Evolutionary conservation across 768 basidiomycete genomes (phyloP).

Genomic region (Lanmaoa pseudosensibilis): DNA sequence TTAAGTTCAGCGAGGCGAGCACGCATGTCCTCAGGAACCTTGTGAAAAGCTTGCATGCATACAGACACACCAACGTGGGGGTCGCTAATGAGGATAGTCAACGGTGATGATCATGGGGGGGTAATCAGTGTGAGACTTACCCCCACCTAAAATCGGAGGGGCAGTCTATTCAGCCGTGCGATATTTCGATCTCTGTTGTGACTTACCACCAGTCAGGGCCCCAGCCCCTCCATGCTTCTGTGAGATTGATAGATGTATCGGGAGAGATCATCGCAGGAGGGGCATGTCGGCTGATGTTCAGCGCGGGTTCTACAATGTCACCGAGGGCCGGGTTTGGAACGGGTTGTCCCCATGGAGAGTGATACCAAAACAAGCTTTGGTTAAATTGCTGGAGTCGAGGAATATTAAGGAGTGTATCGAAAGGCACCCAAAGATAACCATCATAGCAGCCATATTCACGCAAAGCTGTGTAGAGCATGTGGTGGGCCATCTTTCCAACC

Average conservation of each 20-base stretch:
- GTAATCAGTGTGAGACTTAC: slow-evolving; percentile 23
- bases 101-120: neutral
- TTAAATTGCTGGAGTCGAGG: slow-evolving; percentile 48
- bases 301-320: slow-evolving; percentile 6
- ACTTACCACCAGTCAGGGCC: slow-evolving; percentile 45
- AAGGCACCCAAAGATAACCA: slow-evolving; percentile 54
- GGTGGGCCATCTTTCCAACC: slow-evolving; percentile 45
- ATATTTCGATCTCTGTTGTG: neutral
- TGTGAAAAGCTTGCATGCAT: slow-evolving; percentile 43
- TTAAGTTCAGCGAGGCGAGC: slow-evolving; percentile 38
- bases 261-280: slow-evolving; percentile 45
- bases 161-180: slow-evolving; percentile 5
- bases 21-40: slow-evolving; percentile 38
- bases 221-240: slow-evolving; percentile 43
- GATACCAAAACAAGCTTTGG: slow-evolving; percentile 49
- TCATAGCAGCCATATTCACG: slow-evolving; percentile 45
- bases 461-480: slow-evolving; percentile 51
- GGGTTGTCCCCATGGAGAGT: slow-evolving; percentile 45
- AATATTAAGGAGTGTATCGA: slow-evolving; percentile 50
- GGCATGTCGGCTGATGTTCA: slow-evolving; percentile 34
- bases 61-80: slow-evolving; percentile 44
- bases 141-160: slow-evolving; percentile 39
- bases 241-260: slow-evolving; percentile 37
- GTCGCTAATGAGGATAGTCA: slow-evolving; percentile 30
- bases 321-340: slow-evolving; percentile 41